A percentile compares a stretch with the other conserved stretches of the same genome.
Evolutionary conservation across 129 eudicot genomes (phyloP).

Genomic region (Deinandra increscens): DNA sequence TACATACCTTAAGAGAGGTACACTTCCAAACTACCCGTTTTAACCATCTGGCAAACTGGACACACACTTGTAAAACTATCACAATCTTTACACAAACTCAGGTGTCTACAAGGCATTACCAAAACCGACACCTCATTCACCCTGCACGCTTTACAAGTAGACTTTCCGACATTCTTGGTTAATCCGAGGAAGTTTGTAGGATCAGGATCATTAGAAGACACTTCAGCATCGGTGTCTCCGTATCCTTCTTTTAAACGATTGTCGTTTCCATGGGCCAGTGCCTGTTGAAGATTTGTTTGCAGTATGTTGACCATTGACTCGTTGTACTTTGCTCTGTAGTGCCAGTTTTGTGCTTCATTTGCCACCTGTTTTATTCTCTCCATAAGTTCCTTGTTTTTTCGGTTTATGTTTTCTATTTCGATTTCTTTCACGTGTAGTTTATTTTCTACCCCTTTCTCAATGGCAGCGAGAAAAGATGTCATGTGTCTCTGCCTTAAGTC

Average conservation of each 20-base stretch:
- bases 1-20: slow-evolving; percentile 53
- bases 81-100: slow-evolving; percentile 89
- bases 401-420: slow-evolving; percentile 72
- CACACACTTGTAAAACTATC: slow-evolving; percentile 59
- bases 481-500: slow-evolving; percentile 81
- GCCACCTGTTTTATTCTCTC: slow-evolving; percentile 77
- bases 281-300: slow-evolving; percentile 76
- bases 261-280: slow-evolving; percentile 57
- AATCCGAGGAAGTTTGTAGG: slow-evolving; percentile 41
- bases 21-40: slow-evolving; percentile 76
- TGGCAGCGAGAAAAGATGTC: slow-evolving; percentile 63
- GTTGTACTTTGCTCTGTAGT: slow-evolving; percentile 80
- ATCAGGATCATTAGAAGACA: slow-evolving; percentile 62
- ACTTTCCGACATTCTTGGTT: slow-evolving; percentile 34
- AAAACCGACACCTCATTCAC: slow-evolving; percentile 68
- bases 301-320: slow-evolving; percentile 76
- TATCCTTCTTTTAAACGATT: slow-evolving; percentile 73
- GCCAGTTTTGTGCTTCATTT: slow-evolving; percentile 89
- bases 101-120: slow-evolving; percentile 98
- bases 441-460: slow-evolving; percentile 54
- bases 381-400: slow-evolving; percentile 69
- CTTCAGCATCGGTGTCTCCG: slow-evolving; percentile 84
- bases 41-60: slow-evolving; percentile 76
- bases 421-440: slow-evolving; percentile 70
- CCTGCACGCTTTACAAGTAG: slow-evolving; percentile 59